Evolutionary conservation across 1,284 basidiomycete species (phyloP).

Genomic region (Trichosporon sp.): DNA sequence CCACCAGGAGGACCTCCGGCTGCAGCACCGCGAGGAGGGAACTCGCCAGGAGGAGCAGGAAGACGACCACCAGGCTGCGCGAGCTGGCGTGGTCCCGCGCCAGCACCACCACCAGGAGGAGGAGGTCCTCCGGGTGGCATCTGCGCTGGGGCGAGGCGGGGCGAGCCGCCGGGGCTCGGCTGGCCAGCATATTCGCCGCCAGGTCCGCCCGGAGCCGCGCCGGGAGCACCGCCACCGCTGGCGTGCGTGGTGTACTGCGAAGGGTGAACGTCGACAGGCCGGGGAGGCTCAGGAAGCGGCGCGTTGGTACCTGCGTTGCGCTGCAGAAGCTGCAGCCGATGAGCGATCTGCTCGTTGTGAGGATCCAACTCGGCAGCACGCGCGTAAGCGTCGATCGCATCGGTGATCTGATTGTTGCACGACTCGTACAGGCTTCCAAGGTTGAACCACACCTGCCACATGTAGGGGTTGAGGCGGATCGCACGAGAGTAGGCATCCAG

Average conservation of each 20-base stretch:
- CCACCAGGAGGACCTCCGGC: background rate
- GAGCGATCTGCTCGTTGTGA: conserved; percentile 67
- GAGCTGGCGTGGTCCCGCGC: conserved; percentile 2
- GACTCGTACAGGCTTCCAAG: conserved; percentile 94
- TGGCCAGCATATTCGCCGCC: conserved; percentile 10
- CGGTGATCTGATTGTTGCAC: conserved; percentile 98
- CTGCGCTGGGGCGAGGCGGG: conserved; percentile 22
- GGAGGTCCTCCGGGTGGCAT: conserved; percentile 2
- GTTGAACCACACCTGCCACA: conserved; percentile 99
- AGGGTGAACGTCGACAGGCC: conserved; percentile 89
- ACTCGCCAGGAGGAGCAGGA: conserved; percentile 29
- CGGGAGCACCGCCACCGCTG: conserved; percentile 10
- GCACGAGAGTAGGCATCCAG: conserved; percentile 97
- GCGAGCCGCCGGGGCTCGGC: conserved; percentile 24
- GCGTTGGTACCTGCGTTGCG: conserved; percentile 74
- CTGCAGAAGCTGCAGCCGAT: conserved; percentile 68
- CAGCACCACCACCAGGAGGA: too few relatives aligned
- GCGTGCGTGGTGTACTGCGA: conserved; percentile 70
- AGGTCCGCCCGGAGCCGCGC: conserved; percentile 13
- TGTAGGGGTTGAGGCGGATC: conserved; percentile 97
- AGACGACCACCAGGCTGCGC: conserved; percentile 27
- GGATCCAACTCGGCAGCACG: conserved; percentile 86
- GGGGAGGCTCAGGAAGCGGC: conserved; percentile 70
- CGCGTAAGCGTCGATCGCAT: conserved; percentile 96
- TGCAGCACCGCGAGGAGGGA: background rate